A percentile compares a stretch with the other conserved stretches of the same genome.
These are phyloP conservation scores for Talaromyces sp. DNA, from an alignment of 2,329 filamentous ascomycete species.

Conservation along the genomic window DNA sequence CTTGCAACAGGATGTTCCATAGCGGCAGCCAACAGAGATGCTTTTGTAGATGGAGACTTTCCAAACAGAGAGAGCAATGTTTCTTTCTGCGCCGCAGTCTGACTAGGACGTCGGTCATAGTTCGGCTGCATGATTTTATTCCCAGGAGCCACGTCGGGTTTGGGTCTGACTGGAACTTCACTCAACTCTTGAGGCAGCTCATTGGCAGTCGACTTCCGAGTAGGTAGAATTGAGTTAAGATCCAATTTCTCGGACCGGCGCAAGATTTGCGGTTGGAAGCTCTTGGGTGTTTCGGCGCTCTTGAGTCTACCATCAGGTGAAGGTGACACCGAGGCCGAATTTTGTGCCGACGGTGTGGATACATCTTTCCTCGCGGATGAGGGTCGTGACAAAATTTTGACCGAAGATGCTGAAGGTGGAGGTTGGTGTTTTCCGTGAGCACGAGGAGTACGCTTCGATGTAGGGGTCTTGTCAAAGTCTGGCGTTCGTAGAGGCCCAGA, in stretches of 20 bases:
- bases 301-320: conserved; percentile 23
- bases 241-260: conserved; percentile 47
- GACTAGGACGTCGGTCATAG: conserved; percentile 39
- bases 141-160: conserved; percentile 15
- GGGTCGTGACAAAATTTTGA: conserved; percentile 39
- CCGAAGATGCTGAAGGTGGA: conserved; percentile 30
- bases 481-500: conserved; percentile 40
- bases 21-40: conserved; percentile 22
- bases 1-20: conserved; percentile 20
- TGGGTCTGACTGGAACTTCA: conserved; percentile 16
- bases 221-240: conserved; percentile 29
- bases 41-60: conserved; percentile 38
- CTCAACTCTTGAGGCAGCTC: conserved; percentile 23
- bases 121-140: conserved; percentile 24
- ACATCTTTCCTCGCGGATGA: conserved; percentile 30
- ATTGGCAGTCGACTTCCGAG: conserved; percentile 26
- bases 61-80: conserved; percentile 62
- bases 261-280: conserved; percentile 54
- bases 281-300: conserved; percentile 35
- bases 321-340: conserved; percentile 19
- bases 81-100: conserved; percentile 47
- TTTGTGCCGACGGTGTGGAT: conserved; percentile 18
- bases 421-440: neutral
- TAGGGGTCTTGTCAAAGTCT: conserved; percentile 34
- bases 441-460: conserved; percentile 22